Conservation (phyloP, 768 basidiomycete genomes). For the Russula griseocarnosa region DNA sequence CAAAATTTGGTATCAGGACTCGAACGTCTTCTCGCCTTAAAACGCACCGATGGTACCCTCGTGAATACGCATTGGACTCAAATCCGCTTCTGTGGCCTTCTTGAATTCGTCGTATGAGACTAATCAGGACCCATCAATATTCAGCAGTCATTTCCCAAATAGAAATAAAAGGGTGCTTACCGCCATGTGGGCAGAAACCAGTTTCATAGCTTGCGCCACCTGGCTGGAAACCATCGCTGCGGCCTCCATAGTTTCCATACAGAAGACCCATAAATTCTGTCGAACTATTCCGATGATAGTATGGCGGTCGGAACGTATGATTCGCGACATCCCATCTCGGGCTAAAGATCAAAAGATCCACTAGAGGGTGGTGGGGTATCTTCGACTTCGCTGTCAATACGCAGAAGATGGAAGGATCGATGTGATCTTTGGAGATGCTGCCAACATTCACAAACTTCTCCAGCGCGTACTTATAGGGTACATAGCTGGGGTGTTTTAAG, state of each 20-base stretch:
- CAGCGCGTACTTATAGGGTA: constrained; percentile 63
- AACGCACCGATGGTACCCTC: constrained; percentile 51
- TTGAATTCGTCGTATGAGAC: constrained; percentile 60
- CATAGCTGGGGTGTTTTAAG: constrained; percentile 42
- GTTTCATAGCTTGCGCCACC: constrained; percentile 61
- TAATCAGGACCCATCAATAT: constrained; percentile 27
- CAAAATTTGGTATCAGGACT: not conserved
- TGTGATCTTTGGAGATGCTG: constrained; percentile 63
- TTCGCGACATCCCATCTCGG: constrained; percentile 61
- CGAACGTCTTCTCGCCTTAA: not conserved
- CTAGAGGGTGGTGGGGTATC: constrained; percentile 51
- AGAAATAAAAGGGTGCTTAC: constrained; percentile 33
- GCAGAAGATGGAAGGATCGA: constrained; percentile 66
- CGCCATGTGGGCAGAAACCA: constrained; percentile 63
- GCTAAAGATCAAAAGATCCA: constrained; percentile 62
- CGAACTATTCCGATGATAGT: constrained; percentile 60
- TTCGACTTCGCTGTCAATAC: constrained; percentile 65
- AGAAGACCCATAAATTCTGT: constrained; percentile 64
- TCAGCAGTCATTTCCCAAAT: not conserved
- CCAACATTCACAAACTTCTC: constrained; percentile 63
- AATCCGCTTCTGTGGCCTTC: constrained; percentile 50
- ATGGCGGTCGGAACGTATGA: constrained; percentile 61
- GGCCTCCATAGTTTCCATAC: constrained; percentile 59
- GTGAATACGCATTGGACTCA: constrained; percentile 48
- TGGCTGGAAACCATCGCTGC: constrained; percentile 58